Percentiles rank a stretch among this genome's conserved stretches.
Evolutionary conservation across 2,329 filamentous ascomycete genomes (phyloP).

Genomic region (Aspergillus neoniger): DNA sequence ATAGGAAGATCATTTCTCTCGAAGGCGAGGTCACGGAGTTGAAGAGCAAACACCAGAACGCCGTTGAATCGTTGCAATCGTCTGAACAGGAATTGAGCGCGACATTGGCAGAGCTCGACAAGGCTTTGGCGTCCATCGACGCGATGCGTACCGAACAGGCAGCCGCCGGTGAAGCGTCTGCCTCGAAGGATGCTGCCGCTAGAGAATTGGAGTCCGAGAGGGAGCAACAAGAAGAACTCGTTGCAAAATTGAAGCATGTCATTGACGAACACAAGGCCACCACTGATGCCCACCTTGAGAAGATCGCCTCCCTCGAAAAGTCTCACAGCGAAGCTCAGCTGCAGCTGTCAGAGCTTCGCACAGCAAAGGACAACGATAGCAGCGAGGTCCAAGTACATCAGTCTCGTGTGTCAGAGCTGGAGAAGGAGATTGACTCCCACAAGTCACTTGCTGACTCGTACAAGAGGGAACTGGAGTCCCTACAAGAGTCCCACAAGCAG

Average conservation of each 20-base stretch:
- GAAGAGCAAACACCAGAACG: slow-evolving; percentile 73
- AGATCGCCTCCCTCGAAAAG: slow-evolving; percentile 73
- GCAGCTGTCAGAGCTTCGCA: slow-evolving; percentile 67
- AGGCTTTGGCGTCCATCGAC: slow-evolving; percentile 59
- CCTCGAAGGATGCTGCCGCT: slow-evolving; percentile 43
- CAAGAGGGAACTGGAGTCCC: slow-evolving; percentile 54
- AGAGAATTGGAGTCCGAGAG: slow-evolving; percentile 54
- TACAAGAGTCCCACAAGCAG: slow-evolving; percentile 55
- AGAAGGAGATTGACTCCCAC: slow-evolving; percentile 59
- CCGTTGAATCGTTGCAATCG: slow-evolving; percentile 68
- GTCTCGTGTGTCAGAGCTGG: slow-evolving; percentile 55
- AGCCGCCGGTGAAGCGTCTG: slow-evolving; percentile 29
- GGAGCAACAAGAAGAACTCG: slow-evolving; percentile 60
- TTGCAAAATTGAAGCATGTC: slow-evolving; percentile 67
- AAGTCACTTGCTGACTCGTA: slow-evolving; percentile 57
- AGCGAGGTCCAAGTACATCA: slow-evolving; percentile 49
- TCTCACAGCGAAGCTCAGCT: slow-evolving; percentile 66
- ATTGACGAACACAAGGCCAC: slow-evolving; percentile 79
- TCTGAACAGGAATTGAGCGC: slow-evolving; percentile 72
- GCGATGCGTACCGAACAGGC: slow-evolving; percentile 47
- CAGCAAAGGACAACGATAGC: slow-evolving; percentile 59
- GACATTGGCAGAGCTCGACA: slow-evolving; percentile 74
- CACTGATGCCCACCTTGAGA: slow-evolving; percentile 67
- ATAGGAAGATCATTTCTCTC: slow-evolving; percentile 64
- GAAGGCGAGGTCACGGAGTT: slow-evolving; percentile 71